phyloP scores from a whole-genome alignment of 176 grass and related monocot species.

The Urochloa ruziziensis region DNA sequence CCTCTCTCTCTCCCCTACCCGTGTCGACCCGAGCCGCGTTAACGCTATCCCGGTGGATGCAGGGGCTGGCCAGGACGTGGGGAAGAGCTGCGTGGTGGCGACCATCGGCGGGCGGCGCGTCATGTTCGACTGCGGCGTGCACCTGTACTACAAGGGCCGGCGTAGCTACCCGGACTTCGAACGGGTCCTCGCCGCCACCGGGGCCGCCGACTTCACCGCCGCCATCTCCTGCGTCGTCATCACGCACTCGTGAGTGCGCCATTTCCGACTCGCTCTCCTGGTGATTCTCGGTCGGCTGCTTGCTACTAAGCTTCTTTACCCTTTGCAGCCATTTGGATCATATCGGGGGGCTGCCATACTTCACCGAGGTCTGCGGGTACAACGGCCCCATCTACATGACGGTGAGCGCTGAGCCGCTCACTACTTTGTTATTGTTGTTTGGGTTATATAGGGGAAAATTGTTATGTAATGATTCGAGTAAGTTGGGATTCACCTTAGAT shows the following conservation, averaged over 20 bases:
- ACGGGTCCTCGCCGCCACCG: conserved; percentile 26
- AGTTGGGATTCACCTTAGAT: background rate
- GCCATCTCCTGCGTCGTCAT: conserved; percentile 79
- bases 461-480: background rate
- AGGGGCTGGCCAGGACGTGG: conserved; percentile 90
- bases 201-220: conserved; percentile 44
- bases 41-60: background rate
- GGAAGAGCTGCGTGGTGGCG: conserved; percentile 89
- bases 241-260: conserved; percentile 67
- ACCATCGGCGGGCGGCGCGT: conserved; percentile 66
- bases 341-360: conserved; percentile 82
- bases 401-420: conserved; percentile 29
- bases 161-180: conserved; percentile 71
- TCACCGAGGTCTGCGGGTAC: conserved; percentile 87
- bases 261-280: background rate
- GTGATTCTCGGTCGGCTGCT: background rate
- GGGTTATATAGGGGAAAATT: background rate
- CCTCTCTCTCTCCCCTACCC: background rate
- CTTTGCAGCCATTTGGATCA: conserved; percentile 87
- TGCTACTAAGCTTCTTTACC: too few relatives aligned
- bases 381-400: conserved; percentile 89
- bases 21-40: background rate
- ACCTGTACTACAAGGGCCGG: conserved; percentile 63
- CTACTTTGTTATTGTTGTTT: background rate
- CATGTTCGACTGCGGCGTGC: conserved; percentile 98